Percentiles rank a stretch among this genome's conserved stretches.
Conservation (phyloP, 2,329 filamentous ascomycete species). For the Epichloe glyceriae region DNA sequence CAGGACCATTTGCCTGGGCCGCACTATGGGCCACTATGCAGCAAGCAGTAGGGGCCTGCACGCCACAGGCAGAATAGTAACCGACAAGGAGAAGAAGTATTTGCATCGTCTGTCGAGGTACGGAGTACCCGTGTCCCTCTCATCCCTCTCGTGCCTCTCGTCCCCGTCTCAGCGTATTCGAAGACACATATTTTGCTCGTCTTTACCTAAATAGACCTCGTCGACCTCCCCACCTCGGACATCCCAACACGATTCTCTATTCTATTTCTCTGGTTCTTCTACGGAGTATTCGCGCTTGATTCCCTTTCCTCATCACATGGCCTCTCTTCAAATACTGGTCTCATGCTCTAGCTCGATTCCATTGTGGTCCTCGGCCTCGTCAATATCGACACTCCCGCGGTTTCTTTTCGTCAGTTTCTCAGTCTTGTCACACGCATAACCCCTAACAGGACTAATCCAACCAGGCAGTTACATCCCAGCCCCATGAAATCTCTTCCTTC, state of each 20-base stretch:
- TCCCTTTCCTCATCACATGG: not conserved
- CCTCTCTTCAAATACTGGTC: not conserved
- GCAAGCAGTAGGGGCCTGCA: not conserved
- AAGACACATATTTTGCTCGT: not conserved
- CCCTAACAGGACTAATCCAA: not conserved
- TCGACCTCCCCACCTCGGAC: not conserved
- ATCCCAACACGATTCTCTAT: not conserved
- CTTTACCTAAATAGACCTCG: conserved; percentile 4
- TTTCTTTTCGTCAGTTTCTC: not conserved
- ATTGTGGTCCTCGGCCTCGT: not conserved
- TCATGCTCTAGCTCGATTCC: not conserved
- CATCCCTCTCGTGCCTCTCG: not conserved
- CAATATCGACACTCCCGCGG: not conserved
- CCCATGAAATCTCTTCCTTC: conserved; percentile 1
- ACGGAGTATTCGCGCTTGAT: not conserved
- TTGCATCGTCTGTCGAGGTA: not conserved
- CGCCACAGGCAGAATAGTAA: conserved; percentile 2
- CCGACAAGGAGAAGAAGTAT: not conserved
- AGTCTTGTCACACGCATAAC: conserved; percentile 2
- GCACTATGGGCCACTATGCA: not conserved
- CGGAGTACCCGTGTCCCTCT: not conserved
- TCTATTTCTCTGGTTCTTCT: not conserved
- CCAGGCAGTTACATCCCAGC: not conserved
- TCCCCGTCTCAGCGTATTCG: not conserved
- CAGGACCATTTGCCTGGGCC: not conserved